These are phyloP conservation scores for Pseudodiploospora longispora DNA, from an alignment of 2,329 filamentous ascomycete species.

Conservation along the genomic window DNA sequence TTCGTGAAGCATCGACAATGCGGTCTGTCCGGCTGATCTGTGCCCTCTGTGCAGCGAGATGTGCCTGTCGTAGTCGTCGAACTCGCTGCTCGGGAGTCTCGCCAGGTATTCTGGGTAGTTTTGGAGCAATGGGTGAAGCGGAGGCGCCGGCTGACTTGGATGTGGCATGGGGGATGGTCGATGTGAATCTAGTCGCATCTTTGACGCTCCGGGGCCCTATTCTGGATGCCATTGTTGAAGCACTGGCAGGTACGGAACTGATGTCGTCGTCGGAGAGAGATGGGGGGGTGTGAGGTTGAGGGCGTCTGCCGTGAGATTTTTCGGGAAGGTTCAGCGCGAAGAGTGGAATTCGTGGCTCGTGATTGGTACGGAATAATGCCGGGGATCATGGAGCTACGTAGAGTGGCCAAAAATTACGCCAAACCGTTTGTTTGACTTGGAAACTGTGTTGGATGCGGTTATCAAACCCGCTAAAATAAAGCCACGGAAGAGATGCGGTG, in stretches of 20 bases:
- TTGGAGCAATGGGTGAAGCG: slow-evolving; percentile 12
- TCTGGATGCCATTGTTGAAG: slow-evolving; percentile 29
- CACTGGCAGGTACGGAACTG: background rate
- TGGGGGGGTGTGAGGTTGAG: slow-evolving; percentile 5
- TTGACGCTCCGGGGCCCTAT: slow-evolving; percentile 59
- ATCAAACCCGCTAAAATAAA: too few relatives aligned
- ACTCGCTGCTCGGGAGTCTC: slow-evolving; percentile 66
- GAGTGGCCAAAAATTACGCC: too few relatives aligned
- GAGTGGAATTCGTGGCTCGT: slow-evolving; percentile 20
- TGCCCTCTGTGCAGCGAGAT: slow-evolving; percentile 56
- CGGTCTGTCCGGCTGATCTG: slow-evolving; percentile 45
- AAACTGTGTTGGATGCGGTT: too few relatives aligned
- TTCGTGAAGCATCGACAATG: slow-evolving; percentile 38
- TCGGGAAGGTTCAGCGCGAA: slow-evolving; percentile 12
- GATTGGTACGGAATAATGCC: slow-evolving; percentile 31
- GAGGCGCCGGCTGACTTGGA: slow-evolving; percentile 43
- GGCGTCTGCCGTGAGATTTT: slow-evolving; percentile 28
- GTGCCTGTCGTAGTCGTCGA: slow-evolving; percentile 57
- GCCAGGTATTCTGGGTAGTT: slow-evolving; percentile 24
- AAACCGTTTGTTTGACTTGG: too few relatives aligned
- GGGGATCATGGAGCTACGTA: slow-evolving; percentile 10
- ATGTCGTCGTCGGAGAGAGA: background rate
- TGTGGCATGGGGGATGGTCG: slow-evolving; percentile 52
- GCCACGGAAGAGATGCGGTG: too few relatives aligned
- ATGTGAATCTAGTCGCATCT: slow-evolving; percentile 67